Base-by-base conservation (phyloP, 2,329 filamentous ascomycete genomes). In the Claviceps africana region DNA sequence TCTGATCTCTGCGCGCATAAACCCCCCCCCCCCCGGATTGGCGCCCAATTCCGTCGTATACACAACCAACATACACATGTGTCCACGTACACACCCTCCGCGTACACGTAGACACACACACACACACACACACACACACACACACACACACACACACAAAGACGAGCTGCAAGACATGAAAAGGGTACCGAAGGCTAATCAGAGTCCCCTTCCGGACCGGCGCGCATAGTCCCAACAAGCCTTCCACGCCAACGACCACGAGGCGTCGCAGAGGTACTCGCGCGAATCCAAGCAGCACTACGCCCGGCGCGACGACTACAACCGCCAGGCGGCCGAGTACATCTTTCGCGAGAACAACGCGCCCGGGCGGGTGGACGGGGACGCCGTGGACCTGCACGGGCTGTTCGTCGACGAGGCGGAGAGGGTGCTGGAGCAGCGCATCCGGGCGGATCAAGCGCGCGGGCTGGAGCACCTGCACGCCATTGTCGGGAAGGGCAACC, bases 261-360 rank as follows among this genome's bases (percentile, higher is more conserved):
- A 79, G 19, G 72, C 66, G n/a, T 93, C 93, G 49, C 89, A 96
- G 67, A 72, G 86, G 52, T 77, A 95, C 50, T 90, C 85, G 40
- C 82, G 93, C 61, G 80, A 95, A 68, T 88, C 86, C 63, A 95
- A 97, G 70, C 69, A 73, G 45, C 90, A 97, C 67, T 89, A 84
- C 43, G 79, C 81, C 54, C 79, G 85, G 65, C 93, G 94, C 81
- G 88, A 94, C 58, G 75, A 84, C 55, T 94, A 89, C 72, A 96
- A 96, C 74, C 82, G 79, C 58, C 88, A 95, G 68, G 93, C 93
- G 1, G 88, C 87, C 54, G 87, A 96, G 54, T 95, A 80, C 68
- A 97, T 97, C 65, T 96, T 98, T 73, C 84, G 89, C 42, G 88
- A 91, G 71, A 96, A 96, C 73, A 97, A 97, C 65, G 83, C 86